Percentiles rank a stretch among this genome's conserved stretches.
Conservation (phyloP, 169 alveolate species). For the Theileria sp. region DNA sequence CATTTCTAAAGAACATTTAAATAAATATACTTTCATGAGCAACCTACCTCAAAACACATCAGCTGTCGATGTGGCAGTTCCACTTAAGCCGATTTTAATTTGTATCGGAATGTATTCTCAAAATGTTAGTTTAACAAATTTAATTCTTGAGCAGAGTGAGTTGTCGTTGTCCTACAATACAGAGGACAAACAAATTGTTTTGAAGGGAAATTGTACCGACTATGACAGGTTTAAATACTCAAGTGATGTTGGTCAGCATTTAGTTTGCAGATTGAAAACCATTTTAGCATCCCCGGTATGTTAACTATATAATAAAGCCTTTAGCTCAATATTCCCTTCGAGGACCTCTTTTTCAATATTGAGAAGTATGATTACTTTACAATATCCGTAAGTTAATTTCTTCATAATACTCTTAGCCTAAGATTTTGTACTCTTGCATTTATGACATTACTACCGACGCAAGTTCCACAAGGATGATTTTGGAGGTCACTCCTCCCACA, state of each 20-base stretch:
- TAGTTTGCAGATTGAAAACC: slow-evolving; percentile 59
- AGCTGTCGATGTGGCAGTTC: slow-evolving; percentile 46
- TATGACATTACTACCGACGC: slow-evolving; percentile 63
- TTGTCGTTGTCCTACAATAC: slow-evolving; percentile 36
- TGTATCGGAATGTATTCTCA: slow-evolving; percentile 58
- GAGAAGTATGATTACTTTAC: slow-evolving; percentile 57
- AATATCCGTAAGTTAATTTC: slow-evolving; percentile 27
- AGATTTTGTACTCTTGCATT: slow-evolving; percentile 52
- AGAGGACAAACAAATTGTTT: slow-evolving; percentile 52
- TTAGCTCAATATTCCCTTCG: slow-evolving; percentile 57
- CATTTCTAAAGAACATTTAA: slow-evolving; percentile 38
- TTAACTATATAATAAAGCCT: neutral
- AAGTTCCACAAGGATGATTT: slow-evolving; percentile 47
- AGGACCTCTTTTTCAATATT: slow-evolving; percentile 51
- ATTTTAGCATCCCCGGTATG: slow-evolving; percentile 51
- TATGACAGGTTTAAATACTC: slow-evolving; percentile 35
- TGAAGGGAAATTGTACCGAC: slow-evolving; percentile 43
- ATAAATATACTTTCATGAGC: slow-evolving; percentile 31
- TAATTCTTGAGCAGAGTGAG: slow-evolving; percentile 31
- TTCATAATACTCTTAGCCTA: slow-evolving; percentile 25
- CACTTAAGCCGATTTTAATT: slow-evolving; percentile 48
- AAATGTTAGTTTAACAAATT: slow-evolving; percentile 22
- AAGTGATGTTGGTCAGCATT: slow-evolving; percentile 38
- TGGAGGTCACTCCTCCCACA: slow-evolving; percentile 55
- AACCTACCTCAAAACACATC: slow-evolving; percentile 18